A percentile compares a stretch with the other conserved stretches of the same genome.
phyloP scores from a whole-genome alignment of 2,329 filamentous ascomycete species.

The Aureobasidium sp. region DNA sequence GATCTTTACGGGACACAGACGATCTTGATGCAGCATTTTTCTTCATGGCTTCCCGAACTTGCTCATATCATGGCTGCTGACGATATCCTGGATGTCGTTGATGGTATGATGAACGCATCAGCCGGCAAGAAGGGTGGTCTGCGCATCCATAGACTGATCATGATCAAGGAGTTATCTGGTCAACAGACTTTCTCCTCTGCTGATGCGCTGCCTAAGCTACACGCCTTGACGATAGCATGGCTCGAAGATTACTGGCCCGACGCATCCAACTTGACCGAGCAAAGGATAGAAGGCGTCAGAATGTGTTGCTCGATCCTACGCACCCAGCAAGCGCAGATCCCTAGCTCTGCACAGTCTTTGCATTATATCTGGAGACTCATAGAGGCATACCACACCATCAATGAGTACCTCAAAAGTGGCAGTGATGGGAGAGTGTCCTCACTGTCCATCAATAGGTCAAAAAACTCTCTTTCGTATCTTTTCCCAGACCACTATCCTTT shows the following conservation, averaged over 20 bases:
- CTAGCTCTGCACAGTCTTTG: conserved; percentile 8
- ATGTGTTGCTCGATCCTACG: conserved; percentile 89
- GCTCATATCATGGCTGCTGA: conserved; percentile 66
- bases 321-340: conserved; percentile 50
- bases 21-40: conserved; percentile 89
- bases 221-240: conserved; percentile 46
- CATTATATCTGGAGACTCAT: conserved; percentile 16
- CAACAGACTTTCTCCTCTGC: conserved; percentile 73
- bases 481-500: conserved; percentile 92
- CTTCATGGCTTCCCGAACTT: conserved; percentile 93
- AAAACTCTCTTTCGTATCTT: conserved; percentile 61
- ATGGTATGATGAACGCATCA: conserved; percentile 11
- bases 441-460: conserved; percentile 9
- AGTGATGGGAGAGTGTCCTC: not conserved
- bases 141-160: conserved; percentile 53
- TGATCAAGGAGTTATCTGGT: conserved; percentile 86
- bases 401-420: not conserved
- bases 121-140: conserved; percentile 8
- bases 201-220: conserved; percentile 65
- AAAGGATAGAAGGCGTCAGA: conserved; percentile 89
- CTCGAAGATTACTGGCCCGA: conserved; percentile 89
- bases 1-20: conserved; percentile 53
- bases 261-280: conserved; percentile 63
- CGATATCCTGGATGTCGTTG: conserved; percentile 84
- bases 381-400: conserved; percentile 15